Evolutionary conservation across 2,329 filamentous ascomycete species (phyloP).

Genomic region (Podosphaera fusca): DNA sequence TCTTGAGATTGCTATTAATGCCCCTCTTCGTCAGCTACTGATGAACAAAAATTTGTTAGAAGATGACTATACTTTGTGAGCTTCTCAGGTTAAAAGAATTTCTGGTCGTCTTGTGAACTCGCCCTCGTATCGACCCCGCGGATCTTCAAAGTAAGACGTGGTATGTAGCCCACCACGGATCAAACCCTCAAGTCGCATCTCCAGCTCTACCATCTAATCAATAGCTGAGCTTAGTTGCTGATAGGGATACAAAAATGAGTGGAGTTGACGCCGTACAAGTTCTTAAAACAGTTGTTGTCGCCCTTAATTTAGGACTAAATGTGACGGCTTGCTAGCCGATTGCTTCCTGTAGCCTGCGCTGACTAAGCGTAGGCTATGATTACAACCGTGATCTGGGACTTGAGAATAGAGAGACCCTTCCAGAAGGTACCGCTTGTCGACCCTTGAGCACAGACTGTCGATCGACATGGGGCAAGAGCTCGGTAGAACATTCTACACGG

Average conservation of each 20-base stretch:
- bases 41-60: not conserved
- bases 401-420: too few species aligned
- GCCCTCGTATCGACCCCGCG: too few species aligned
- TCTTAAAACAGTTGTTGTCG: not conserved
- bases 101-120: not conserved
- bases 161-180: not conserved
- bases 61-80: not conserved
- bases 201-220: not conserved
- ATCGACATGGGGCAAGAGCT: too few species aligned
- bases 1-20: too few species aligned
- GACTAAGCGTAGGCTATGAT: too few species aligned
- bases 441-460: too few species aligned
- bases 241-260: not conserved
- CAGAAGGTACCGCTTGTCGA: too few species aligned
- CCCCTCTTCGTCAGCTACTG: too few species aligned
- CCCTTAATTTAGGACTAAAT: not conserved
- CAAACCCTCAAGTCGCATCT: not conserved
- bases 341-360: too few species aligned
- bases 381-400: too few species aligned
- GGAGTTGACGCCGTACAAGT: not conserved
- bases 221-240: not conserved
- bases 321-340: too few species aligned
- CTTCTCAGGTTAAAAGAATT: not conserved
- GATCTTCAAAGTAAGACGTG: not conserved
- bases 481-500: too few species aligned